Evolutionary conservation across 2,329 filamentous ascomycete genomes (phyloP).

Genomic region (Apiospora pterosperma): DNA sequence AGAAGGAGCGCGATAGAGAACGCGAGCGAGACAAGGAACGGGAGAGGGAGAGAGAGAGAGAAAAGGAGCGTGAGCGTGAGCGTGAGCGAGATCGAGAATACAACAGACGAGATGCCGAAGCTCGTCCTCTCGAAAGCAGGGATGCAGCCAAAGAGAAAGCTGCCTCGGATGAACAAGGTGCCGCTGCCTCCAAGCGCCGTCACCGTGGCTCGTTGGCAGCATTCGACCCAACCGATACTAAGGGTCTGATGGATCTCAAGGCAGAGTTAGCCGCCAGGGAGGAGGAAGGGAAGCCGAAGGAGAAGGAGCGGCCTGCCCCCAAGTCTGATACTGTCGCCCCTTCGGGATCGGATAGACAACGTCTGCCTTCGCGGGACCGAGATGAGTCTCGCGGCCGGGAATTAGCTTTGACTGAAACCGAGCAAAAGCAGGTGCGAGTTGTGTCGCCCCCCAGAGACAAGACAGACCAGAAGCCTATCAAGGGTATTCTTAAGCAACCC

Average conservation of each 20-base stretch:
- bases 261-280: conserved; percentile 46
- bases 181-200: conserved; percentile 29
- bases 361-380: conserved; percentile 13
- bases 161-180: conserved; percentile 34
- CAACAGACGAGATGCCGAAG: conserved; percentile 36
- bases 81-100: conserved; percentile 14
- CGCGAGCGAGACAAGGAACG: conserved; percentile 12
- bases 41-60: conserved; percentile 18
- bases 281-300: conserved; percentile 22
- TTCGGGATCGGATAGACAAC: conserved; percentile 13
- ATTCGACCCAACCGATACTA: conserved; percentile 53
- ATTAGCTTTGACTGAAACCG: conserved; percentile 20
- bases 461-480: conserved; percentile 66
- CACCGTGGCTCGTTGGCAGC: conserved; percentile 34
- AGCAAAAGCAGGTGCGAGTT: conserved; percentile 55
- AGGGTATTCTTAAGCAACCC: conserved; percentile 82
- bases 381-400: conserved; percentile 42
- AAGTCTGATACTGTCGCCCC: conserved; percentile 13
- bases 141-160: conserved; percentile 31
- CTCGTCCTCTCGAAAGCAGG: conserved; percentile 25
- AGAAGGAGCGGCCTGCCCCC: conserved; percentile 13
- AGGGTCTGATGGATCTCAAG: conserved; percentile 46
- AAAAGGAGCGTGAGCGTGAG: conserved; percentile 9
- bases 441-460: conserved; percentile 68
- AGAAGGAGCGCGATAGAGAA: conserved; percentile 10